Evolutionary conservation across 176 grass and related monocot genomes (phyloP).

Genomic region (Echinochloa phyllopogon): DNA sequence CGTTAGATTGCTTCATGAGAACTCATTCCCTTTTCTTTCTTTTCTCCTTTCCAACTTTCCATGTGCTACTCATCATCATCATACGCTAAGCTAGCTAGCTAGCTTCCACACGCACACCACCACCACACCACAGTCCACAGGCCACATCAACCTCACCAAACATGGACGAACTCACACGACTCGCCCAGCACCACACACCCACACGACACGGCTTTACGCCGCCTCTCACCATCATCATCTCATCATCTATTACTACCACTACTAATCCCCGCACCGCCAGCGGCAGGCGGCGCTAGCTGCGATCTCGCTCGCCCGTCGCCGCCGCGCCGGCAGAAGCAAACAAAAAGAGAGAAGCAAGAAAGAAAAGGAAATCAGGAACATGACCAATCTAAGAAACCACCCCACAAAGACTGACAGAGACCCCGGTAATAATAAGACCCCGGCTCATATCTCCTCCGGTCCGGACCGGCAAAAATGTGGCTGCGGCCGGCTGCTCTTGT

Average conservation of each 20-base stretch:
- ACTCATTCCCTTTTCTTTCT: conserved; percentile 69
- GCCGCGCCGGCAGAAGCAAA: background rate
- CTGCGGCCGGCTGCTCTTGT: background rate
- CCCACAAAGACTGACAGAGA: conserved; percentile 28
- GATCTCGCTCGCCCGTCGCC: background rate
- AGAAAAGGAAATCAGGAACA: conserved; percentile 47
- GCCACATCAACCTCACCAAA: conserved; percentile 50
- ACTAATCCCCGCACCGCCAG: background rate
- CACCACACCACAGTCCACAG: background rate
- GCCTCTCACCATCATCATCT: conserved; percentile 31
- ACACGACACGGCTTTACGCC: conserved; percentile 26
- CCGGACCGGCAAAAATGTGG: background rate
- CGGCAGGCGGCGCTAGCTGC: background rate
- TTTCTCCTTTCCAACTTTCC: conserved; percentile 75
- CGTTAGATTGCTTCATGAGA: conserved; percentile 64
- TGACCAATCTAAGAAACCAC: conserved; percentile 28
- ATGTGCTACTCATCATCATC: conserved; percentile 47
- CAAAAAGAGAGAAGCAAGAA: conserved; percentile 47
- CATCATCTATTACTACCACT: background rate
- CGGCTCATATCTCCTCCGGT: background rate
- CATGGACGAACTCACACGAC: conserved; percentile 16
- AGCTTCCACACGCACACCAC: conserved; percentile 30
- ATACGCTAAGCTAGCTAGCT: conserved; percentile 42
- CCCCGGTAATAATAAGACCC: background rate
- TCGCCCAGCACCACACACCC: background rate